These are phyloP conservation scores for Sarocladium strictum DNA, from an alignment of 2,329 filamentous ascomycete species.

Conservation along the genomic window DNA sequence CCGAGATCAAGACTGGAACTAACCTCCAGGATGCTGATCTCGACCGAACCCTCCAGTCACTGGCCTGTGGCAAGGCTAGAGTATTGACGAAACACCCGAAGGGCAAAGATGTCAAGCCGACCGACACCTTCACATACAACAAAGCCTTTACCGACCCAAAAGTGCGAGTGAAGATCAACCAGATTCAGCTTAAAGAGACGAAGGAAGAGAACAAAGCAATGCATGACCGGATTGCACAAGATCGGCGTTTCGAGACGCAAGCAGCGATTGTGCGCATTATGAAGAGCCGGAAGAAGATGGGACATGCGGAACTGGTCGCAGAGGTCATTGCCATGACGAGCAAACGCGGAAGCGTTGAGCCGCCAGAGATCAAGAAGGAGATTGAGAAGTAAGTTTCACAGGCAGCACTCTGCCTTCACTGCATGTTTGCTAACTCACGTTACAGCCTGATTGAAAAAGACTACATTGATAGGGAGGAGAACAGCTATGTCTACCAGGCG, in stretches of 20 bases:
- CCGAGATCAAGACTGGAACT: conserved; percentile 68
- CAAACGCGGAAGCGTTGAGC: conserved; percentile 77
- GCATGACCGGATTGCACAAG: conserved; percentile 80
- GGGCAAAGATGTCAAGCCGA: conserved; percentile 69
- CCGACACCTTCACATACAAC: conserved; percentile 84
- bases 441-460: conserved; percentile 83
- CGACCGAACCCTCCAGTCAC: conserved; percentile 84
- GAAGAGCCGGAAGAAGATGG: conserved; percentile 87
- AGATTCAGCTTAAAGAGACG: conserved; percentile 95
- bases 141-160: conserved; percentile 70
- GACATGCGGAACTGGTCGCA: conserved; percentile 78
- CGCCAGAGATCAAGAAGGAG: conserved; percentile 88
- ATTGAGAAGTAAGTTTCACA: conserved; percentile 79
- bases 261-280: conserved; percentile 95
- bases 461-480: conserved; percentile 77
- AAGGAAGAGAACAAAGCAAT: conserved; percentile 92
- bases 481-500: conserved; percentile 65
- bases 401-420: not conserved
- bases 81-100: conserved; percentile 83
- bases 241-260: conserved; percentile 93
- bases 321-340: conserved; percentile 91
- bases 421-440: not conserved
- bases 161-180: conserved; percentile 95
- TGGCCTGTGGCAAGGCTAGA: conserved; percentile 84
- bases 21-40: conserved; percentile 73